Conservation (phyloP, 2,329 filamentous ascomycete genomes). For the Dendrostoma leiphaemia region DNA sequence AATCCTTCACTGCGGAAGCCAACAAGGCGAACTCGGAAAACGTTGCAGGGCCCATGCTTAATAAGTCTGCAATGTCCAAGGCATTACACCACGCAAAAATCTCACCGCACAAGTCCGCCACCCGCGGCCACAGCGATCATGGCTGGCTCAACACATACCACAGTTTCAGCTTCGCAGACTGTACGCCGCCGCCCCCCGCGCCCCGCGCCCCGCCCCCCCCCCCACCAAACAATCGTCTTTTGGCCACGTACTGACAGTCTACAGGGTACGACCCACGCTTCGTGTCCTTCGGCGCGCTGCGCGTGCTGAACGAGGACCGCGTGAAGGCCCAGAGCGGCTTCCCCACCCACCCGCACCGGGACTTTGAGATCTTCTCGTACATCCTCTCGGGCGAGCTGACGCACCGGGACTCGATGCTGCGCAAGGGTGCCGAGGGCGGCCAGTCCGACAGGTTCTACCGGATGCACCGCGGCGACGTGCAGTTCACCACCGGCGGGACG, state of each 20-base stretch:
- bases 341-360: constrained; percentile 79
- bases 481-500: constrained; percentile 86
- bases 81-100: constrained; percentile 68
- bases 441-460: constrained; percentile 64
- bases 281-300: constrained; percentile 70
- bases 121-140: constrained; percentile 75
- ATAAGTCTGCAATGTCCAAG: constrained; percentile 58
- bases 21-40: background rate
- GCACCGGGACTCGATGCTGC: constrained; percentile 82
- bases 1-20: background rate
- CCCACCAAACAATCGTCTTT: no score
- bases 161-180: constrained; percentile 78
- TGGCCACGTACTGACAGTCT: background rate
- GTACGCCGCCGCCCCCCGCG: constrained; percentile 22
- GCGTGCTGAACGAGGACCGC: constrained; percentile 87
- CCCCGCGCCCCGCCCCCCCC: background rate
- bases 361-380: constrained; percentile 90
- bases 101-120: constrained; percentile 67
- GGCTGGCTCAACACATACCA: constrained; percentile 88
- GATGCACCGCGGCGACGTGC: constrained; percentile 78
- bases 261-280: constrained; percentile 60
- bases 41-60: constrained; percentile 29
- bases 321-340: constrained; percentile 74
- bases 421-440: constrained; percentile 61
- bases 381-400: constrained; percentile 83